Evolutionary conservation across 306 rosid genomes (phyloP), one percentile per base, ranked within the genome.

Genomic region (Cucurbita moschata): DNA sequence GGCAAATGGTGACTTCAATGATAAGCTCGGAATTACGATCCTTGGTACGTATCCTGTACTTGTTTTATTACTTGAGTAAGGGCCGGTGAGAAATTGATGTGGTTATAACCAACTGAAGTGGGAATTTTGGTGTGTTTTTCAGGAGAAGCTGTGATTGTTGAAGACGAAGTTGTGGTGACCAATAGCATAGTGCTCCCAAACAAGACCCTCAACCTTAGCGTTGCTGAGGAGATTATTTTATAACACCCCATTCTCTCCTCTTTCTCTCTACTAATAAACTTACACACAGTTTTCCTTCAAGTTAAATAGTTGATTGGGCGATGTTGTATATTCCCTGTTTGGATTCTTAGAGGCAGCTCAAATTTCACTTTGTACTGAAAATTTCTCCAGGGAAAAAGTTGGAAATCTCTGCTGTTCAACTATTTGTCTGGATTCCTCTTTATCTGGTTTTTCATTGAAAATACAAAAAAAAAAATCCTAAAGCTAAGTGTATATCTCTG

Each of bases 111-210:
- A 40, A 73, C 71, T 30, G 35, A 30, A 30, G 74, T 26, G 16
- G 59, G 53, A 26, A 53, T 18, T 58, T 64, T 55, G 77, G 4
- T 72, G 15, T 35, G 44, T 58, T 70, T 23, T 47, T 71, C 78
- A 81, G 88, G 85, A 70, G 88, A 84, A 71, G 88, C 79, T 6
- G 88, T 84, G 80, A 81, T 78, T 1, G 88, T 84, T 52, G 88
- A 84, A 77, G 88, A 81, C 42, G 88, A 84, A 84, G 88, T 84
- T 81, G 88, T 79, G 79, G 88, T 84, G 80, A 84, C 74, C 4
- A 84, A 77, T 64, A 79, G 85, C 87, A 84, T 84, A 63, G 88
- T 84, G 37, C 88, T 84, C 30, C 88, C 88, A 21, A 79, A 84
- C 44, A 84, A 84, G 72, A 84, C 83, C 43, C 83, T 81, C 1